phyloP scores from a whole-genome alignment of 2,329 filamentous ascomycete species.

The Penicillium verrucosum region DNA sequence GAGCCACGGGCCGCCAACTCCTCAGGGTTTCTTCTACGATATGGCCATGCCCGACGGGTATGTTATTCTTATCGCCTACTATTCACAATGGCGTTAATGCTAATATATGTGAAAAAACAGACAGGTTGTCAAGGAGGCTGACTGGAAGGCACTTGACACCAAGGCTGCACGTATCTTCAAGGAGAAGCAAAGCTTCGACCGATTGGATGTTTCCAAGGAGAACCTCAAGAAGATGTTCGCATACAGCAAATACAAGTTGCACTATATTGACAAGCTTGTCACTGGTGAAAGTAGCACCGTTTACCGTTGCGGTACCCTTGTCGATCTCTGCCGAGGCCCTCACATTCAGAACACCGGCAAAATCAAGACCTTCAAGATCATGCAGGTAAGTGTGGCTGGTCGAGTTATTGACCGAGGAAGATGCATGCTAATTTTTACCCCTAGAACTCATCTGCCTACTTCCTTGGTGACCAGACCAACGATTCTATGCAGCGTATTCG shows the following conservation, averaged over 20 bases:
- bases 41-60: slow-evolving; percentile 75
- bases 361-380: slow-evolving; percentile 91
- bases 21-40: slow-evolving; percentile 95
- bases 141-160: slow-evolving; percentile 81
- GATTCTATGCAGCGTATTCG: slow-evolving; percentile 96
- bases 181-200: slow-evolving; percentile 93
- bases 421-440: background rate
- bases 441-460: slow-evolving; percentile 76
- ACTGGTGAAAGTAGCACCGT: slow-evolving; percentile 91
- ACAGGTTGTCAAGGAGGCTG: slow-evolving; percentile 65
- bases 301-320: slow-evolving; percentile 88
- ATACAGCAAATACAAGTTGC: slow-evolving; percentile 97
- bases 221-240: slow-evolving; percentile 93
- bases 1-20: slow-evolving; percentile 88
- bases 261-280: slow-evolving; percentile 93
- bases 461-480: slow-evolving; percentile 88
- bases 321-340: slow-evolving; percentile 92
- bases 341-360: slow-evolving; percentile 91
- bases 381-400: slow-evolving; percentile 58
- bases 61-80: slow-evolving; percentile 21
- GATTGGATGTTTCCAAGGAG: slow-evolving; percentile 82
- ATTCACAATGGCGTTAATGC: slow-evolving; percentile 5
- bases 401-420: background rate
- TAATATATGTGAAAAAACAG: slow-evolving; percentile 33
- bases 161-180: slow-evolving; percentile 83